Evolutionary conservation across 2,329 filamentous ascomycete species (phyloP), one percentile per base, ranked within the genome.

Genomic region (Nothomitra cinnamomea): DNA sequence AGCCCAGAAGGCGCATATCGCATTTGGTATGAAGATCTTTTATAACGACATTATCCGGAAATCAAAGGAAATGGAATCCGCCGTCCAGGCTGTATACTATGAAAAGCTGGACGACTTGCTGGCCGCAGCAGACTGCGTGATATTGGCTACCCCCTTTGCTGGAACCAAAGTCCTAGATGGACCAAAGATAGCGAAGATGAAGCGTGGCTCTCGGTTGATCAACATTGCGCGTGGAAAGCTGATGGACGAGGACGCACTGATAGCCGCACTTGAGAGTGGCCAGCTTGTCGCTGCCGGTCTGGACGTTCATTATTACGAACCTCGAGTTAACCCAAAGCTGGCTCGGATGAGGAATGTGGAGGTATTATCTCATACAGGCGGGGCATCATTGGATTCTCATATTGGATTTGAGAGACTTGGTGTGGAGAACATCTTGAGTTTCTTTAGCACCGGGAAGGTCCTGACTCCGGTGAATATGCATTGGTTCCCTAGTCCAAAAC

Each of bases 281-380:
- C 71, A 72, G 52, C 56, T 77, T 1, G 63, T 63, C 1, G 62
- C 70, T 3, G 73, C 71, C 0, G 75, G 75, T 0, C 56, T 77
- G 38, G 73, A 76, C 56, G 72, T 74, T 0, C 45, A 49, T 24
- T 49, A 49, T 32, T 12, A 28, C 57, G 82, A 85, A 63, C 80
- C 81, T 2, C 55, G 64, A 40, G 70, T 81, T 1, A 70, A 76
- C 60, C 61, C 67, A 28, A 65, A 70, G 22, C 62, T 83, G 55
- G 67, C 65, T 55, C 60, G 22, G 61, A 68, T 58, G 65, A 56
- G 63, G 1, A 72, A 72, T 56, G 76, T 77, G 0, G 72, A 80
- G 67, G 62, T 84, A 53, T 78, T 81, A n/a, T 77, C 78, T 52
- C 82, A 84, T 62, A 82, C 82, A 58, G 81, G 80, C 1, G 80